phyloP scores from a whole-genome alignment of 1,284 basidiomycete species.

The Marasmius oreades region DNA sequence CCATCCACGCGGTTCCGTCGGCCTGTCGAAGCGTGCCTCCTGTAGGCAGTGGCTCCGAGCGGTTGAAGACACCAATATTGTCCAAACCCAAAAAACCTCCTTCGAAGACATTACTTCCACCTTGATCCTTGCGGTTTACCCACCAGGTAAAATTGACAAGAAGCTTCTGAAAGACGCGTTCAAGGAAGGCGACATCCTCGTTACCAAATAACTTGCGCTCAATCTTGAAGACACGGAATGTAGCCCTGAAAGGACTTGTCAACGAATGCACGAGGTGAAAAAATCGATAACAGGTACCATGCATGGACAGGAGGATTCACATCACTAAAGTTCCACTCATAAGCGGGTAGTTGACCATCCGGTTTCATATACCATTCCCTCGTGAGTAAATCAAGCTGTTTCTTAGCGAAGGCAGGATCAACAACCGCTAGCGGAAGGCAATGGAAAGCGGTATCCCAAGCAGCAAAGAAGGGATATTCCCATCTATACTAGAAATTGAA shows the following conservation, averaged over 20 bases:
- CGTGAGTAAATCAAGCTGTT: slow-evolving; percentile 93
- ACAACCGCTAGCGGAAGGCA: slow-evolving; percentile 96
- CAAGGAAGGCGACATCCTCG: slow-evolving; percentile 91
- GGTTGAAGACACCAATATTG: slow-evolving; percentile 98
- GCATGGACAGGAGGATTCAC: slow-evolving; percentile 98
- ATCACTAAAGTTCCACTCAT: slow-evolving; percentile 98
- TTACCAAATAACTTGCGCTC: slow-evolving; percentile 92
- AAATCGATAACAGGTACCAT: slow-evolving; percentile 49
- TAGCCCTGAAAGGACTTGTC: slow-evolving; percentile 56
- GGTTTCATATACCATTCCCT: slow-evolving; percentile 99
- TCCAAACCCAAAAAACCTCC: slow-evolving; percentile 97
- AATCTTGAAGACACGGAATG: slow-evolving; percentile 97
- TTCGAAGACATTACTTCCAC: slow-evolving; percentile 95
- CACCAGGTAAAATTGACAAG: slow-evolving; percentile 98
- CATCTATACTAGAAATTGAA: slow-evolving; percentile 47
- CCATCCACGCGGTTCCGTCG: slow-evolving; percentile 99
- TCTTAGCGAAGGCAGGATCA: slow-evolving; percentile 94
- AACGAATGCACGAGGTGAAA: not conserved
- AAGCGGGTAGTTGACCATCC: slow-evolving; percentile 96
- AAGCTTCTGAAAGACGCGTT: slow-evolving; percentile 97
- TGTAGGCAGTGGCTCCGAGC: slow-evolving; percentile 93
- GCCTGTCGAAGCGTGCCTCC: slow-evolving; percentile 92
- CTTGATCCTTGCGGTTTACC: slow-evolving; percentile 97
- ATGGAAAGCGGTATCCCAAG: slow-evolving; percentile 97
- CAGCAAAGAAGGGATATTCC: slow-evolving; percentile 97